Conservation (phyloP, 2,329 filamentous ascomycete genomes). For the Hymenotorrendiella dingleyae region DNA sequence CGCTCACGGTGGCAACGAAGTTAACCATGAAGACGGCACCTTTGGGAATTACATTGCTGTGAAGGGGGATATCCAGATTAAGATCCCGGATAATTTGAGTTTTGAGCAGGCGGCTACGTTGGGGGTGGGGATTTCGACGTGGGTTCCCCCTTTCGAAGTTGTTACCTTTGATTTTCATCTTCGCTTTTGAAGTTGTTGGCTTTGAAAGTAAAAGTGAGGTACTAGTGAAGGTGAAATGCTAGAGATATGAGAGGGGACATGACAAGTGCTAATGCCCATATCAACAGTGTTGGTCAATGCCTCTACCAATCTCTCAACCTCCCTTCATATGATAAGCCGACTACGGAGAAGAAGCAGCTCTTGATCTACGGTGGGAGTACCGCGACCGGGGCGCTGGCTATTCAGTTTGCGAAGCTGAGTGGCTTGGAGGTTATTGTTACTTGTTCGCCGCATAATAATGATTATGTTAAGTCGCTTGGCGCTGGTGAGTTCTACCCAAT, state of each 20-base stretch:
- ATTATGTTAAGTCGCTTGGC: slow-evolving; percentile 40
- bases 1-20: slow-evolving; percentile 15
- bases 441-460: slow-evolving; percentile 42
- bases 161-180: too few relatives aligned
- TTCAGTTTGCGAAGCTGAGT: slow-evolving; percentile 42
- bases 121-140: slow-evolving; percentile 13
- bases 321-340: slow-evolving; percentile 13
- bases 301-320: slow-evolving; percentile 22
- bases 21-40: slow-evolving; percentile 39
- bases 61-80: slow-evolving; percentile 8
- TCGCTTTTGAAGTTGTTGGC: too few relatives aligned
- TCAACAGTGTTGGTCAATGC: slow-evolving; percentile 35
- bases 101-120: slow-evolving; percentile 14
- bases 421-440: slow-evolving; percentile 37
- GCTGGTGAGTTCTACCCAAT: slow-evolving; percentile 33
- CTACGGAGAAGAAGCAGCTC: slow-evolving; percentile 22
- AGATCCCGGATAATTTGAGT: slow-evolving; percentile 3
- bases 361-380: slow-evolving; percentile 44
- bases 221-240: too few relatives aligned
- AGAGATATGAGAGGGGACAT: too few relatives aligned
- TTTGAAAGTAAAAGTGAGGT: too few relatives aligned
- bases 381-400: slow-evolving; percentile 40
- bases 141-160: too few relatives aligned
- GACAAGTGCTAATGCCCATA: too few relatives aligned
- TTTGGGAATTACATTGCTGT: slow-evolving; percentile 39